Conservation (phyloP, 2,329 filamentous ascomycete species). For the Penicillium sp. region DNA sequence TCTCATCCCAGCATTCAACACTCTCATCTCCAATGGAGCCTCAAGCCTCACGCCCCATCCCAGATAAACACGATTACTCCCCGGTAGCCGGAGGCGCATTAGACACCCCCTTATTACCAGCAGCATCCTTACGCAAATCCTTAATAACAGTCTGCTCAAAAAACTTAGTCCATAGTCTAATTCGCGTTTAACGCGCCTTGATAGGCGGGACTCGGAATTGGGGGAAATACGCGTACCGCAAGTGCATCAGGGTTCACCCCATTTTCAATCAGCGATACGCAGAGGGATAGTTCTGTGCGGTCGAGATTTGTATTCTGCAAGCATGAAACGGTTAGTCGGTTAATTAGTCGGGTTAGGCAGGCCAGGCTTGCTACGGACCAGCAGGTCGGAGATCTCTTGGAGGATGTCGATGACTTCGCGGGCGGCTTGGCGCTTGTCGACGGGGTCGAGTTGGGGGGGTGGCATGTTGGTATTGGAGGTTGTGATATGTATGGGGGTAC, state of each 20-base stretch:
- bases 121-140: conserved; percentile 51
- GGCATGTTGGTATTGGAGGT: conserved; percentile 40
- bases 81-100: conserved; percentile 27
- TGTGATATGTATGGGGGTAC: neutral
- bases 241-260: conserved; percentile 95
- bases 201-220: neutral
- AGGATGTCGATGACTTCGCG: conserved; percentile 59
- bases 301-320: conserved; percentile 89
- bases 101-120: conserved; percentile 35
- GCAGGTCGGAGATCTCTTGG: conserved; percentile 56
- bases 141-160: conserved; percentile 53
- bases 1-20: neutral
- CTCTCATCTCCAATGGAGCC: neutral
- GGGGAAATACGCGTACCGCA: conserved; percentile 68
- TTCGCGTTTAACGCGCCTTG: conserved; percentile 11
- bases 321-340: no score
- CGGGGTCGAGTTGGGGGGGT: conserved; percentile 48
- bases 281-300: conserved; percentile 87
- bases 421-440: conserved; percentile 57
- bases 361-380: conserved; percentile 42
- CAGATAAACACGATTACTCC: conserved; percentile 16
- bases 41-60: no score
- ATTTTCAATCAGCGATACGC: conserved; percentile 96
- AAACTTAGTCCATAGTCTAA: conserved; percentile 15
- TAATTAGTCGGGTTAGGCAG: neutral